These are phyloP conservation scores for Xerocomellus dryophilus DNA, from an alignment of 768 basidiomycete genomes.

Conservation along the genomic window DNA sequence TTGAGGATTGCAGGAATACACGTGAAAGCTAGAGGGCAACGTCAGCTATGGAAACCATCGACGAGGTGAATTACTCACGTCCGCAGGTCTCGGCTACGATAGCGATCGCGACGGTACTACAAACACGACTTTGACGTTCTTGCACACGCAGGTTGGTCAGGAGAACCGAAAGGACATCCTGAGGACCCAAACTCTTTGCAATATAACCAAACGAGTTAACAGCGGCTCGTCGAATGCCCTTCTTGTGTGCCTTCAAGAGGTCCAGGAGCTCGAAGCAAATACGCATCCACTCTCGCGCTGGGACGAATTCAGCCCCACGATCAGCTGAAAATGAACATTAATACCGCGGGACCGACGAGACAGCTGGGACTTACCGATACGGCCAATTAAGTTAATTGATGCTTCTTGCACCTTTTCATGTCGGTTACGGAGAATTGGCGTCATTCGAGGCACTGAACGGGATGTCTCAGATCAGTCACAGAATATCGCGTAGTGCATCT, in stretches of 20 bases:
- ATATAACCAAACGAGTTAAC: constrained; percentile 99
- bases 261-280: constrained; percentile 98
- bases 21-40: constrained; percentile 68
- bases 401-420: constrained; percentile 99
- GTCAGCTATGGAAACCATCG: constrained; percentile 1
- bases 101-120: constrained; percentile 96
- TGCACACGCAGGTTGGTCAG: constrained; percentile 96
- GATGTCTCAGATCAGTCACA: constrained; percentile 1
- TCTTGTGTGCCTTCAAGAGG: constrained; percentile 97
- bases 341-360: neutral
- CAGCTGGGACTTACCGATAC: constrained; percentile 56
- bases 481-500: neutral
- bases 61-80: constrained; percentile 35
- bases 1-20: constrained; percentile 98
- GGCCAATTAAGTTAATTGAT: constrained; percentile 98
- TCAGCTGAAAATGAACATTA: constrained; percentile 54
- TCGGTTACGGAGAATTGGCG: constrained; percentile 97
- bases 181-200: constrained; percentile 98
- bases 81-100: constrained; percentile 94
- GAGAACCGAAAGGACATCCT: constrained; percentile 94
- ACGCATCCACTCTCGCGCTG: constrained; percentile 99
- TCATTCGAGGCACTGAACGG: constrained; percentile 93
- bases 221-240: constrained; percentile 96
- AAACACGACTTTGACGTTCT: constrained; percentile 98
- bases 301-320: constrained; percentile 98